Base-by-base conservation (phyloP, 192 early-diverging fungal genomes). In the Coemansia sp. region DNA sequence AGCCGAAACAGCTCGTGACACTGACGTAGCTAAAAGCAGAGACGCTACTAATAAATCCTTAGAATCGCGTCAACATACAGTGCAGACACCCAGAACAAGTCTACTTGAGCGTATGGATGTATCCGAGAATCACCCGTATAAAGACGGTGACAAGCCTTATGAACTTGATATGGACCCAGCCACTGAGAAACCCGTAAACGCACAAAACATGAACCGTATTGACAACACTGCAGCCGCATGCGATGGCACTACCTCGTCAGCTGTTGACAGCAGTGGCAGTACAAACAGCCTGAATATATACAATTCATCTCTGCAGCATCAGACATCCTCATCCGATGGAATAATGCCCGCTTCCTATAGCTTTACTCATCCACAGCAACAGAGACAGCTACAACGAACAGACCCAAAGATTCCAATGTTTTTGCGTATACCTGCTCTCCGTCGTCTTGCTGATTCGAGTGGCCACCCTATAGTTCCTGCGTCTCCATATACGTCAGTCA, bases 401-500 rank as follows among this genome's bases (percentile, higher is more conserved):
- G 53, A 56, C 29, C 13, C 31, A 12, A 56, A 20, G 16, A n/a
- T 56, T n/a, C 53, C 53, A 31, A 56, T 56, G 53, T 56, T 33
- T 56, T 25, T 56, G 58, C 35, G 53, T 10, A 56, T 56, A 33
- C 53, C 53, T 8, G 29, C 26, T 33, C 53, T 56, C 53, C 53
- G 53, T 16, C 53, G 53, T 56, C 9, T 56, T 25, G 21, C 66
- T n/a, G 72, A 71, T 23, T 37, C 51, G 13, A 61, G 71, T 23
- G 77, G 77, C 9, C 66, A 57, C 26, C 65, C 66, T 2, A 69
- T 72, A 20, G 69, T 75, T 37, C 78, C 78, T n/a, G 69, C 72
- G 1, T 72, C 72, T 29, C 78, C 78, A 25, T 75, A 69, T 55
- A 75, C 72, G 4, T 72, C 66, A 1, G 69, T 81, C 16, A 61